Evolutionary conservation across 2,329 filamentous ascomycete species (phyloP).

Genomic region (Penicillium sp.): DNA sequence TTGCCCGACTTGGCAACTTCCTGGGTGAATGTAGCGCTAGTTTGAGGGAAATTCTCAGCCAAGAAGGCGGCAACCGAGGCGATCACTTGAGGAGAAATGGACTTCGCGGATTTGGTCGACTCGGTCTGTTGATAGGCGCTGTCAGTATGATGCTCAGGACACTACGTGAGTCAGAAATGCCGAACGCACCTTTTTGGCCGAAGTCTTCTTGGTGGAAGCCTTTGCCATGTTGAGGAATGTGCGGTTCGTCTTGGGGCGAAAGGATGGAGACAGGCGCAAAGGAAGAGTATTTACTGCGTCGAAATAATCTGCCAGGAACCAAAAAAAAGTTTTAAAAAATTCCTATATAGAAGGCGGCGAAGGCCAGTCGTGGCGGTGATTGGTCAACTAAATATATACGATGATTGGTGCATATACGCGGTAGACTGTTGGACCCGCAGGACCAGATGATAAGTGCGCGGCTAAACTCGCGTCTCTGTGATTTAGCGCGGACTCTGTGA

Average conservation of each 20-base stretch:
- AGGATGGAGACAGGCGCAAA: constrained; percentile 3
- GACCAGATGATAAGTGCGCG: not conserved
- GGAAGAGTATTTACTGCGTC: constrained; percentile 5
- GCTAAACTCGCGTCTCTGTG: not conserved
- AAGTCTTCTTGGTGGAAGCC: constrained; percentile 22
- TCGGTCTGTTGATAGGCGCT: constrained; percentile 21
- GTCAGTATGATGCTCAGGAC: constrained; percentile 5
- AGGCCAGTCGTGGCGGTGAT: constrained; percentile 7
- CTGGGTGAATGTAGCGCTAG: constrained; percentile 60
- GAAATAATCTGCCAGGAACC: constrained; percentile 18
- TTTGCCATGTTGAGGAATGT: constrained; percentile 29
- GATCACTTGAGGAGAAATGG: constrained; percentile 57
- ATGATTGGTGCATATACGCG: not conserved
- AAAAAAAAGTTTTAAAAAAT: constrained; percentile 21
- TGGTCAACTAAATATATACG: constrained; percentile 14
- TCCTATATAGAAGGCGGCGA: constrained; percentile 29
- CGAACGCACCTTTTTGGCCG: constrained; percentile 24
- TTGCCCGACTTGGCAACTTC: constrained; percentile 47
- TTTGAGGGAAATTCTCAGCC: constrained; percentile 59
- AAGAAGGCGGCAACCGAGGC: constrained; percentile 66
- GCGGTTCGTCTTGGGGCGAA: not conserved
- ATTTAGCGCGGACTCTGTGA: not conserved
- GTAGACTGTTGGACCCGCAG: not conserved
- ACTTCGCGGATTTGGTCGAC: constrained; percentile 17
- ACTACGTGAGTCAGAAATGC: not conserved